phyloP scores from a whole-genome alignment of 257 asterid genomes.

The Ajuga chamaepitys region DNA sequence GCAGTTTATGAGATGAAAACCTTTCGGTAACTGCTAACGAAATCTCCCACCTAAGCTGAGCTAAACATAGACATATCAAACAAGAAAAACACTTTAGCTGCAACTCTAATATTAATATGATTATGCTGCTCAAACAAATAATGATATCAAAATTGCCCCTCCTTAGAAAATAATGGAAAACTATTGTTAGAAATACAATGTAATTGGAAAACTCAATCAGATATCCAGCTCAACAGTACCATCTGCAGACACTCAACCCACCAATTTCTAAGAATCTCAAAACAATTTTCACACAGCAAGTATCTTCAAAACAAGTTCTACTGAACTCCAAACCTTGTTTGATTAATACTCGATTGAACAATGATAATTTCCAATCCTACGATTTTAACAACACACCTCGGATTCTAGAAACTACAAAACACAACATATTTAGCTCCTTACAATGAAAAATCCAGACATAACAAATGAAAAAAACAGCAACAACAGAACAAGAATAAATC shows the following conservation, averaged over 20 bases:
- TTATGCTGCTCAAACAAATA: background rate
- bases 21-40: background rate
- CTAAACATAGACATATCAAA: background rate
- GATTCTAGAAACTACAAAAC: background rate
- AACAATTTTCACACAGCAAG: background rate
- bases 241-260: background rate
- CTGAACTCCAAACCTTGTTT: background rate
- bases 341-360: background rate
- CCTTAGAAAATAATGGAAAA: background rate
- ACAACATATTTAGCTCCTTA: background rate
- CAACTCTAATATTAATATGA: background rate
- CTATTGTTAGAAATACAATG: background rate
- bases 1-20: background rate
- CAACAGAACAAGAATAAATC: background rate
- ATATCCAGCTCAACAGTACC: conserved; percentile 4
- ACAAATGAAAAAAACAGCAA: background rate
- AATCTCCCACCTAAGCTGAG: background rate
- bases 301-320: background rate
- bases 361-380: background rate
- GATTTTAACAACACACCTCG: background rate
- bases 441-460: background rate
- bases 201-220: background rate
- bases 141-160: background rate
- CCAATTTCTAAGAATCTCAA: background rate
- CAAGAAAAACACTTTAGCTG: background rate